Conservation (phyloP, 2,329 filamentous ascomycete species). For the Escovopsis sp. region DNA sequence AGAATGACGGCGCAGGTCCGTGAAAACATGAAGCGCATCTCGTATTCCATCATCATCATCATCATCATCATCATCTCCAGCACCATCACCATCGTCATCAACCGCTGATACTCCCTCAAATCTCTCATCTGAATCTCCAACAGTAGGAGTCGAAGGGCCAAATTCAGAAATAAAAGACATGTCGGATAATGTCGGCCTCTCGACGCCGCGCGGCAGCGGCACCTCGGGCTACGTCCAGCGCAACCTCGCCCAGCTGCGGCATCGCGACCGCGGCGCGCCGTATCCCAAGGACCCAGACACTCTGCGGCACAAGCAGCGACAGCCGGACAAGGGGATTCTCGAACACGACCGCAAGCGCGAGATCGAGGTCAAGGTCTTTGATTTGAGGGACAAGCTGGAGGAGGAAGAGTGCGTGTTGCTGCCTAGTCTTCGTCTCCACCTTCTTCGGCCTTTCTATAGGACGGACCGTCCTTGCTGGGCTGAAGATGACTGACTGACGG, state of each 20-base stretch:
- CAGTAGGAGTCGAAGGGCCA: too few relatives aligned
- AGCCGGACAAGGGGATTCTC: slow-evolving; percentile 83
- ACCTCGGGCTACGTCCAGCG: slow-evolving; percentile 97
- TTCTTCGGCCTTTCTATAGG: too few relatives aligned
- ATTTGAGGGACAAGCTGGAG: slow-evolving; percentile 79
- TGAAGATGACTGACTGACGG: too few relatives aligned
- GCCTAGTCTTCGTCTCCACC: too few relatives aligned
- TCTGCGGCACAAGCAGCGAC: slow-evolving; percentile 59
- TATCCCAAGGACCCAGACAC: slow-evolving; percentile 58
- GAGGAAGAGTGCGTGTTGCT: slow-evolving; percentile 65
- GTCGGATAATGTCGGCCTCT: slow-evolving; percentile 94
- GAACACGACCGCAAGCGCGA: slow-evolving; percentile 87
- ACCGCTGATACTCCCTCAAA: too few relatives aligned
- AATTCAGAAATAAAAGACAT: slow-evolving; percentile 30
- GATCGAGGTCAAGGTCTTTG: slow-evolving; percentile 86
- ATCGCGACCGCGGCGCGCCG: slow-evolving; percentile 64
- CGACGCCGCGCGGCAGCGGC: slow-evolving; percentile 83
- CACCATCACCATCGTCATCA: not conserved
- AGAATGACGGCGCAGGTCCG: too few relatives aligned
- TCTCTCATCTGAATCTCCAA: not conserved
- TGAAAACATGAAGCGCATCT: not conserved
- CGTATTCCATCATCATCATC: not conserved
- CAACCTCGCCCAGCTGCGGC: slow-evolving; percentile 77
- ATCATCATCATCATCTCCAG: not conserved
- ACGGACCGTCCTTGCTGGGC: too few relatives aligned